These are phyloP conservation scores for Antonospora locustae DNA, from an alignment of 371 early-diverging fungal genomes.

Conservation along the genomic window DNA sequence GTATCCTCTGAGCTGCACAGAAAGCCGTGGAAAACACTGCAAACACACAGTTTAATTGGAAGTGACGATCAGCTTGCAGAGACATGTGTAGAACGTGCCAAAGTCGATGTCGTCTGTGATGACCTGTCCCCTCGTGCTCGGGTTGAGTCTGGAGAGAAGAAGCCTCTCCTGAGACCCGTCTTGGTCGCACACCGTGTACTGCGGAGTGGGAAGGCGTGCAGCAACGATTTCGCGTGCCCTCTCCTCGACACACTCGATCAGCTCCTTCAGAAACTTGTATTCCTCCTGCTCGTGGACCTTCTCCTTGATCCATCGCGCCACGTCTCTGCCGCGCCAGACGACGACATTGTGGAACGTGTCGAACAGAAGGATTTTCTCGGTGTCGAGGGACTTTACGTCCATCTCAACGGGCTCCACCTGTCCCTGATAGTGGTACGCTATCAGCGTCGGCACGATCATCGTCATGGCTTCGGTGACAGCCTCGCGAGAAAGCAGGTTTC, in stretches of 20 bases:
- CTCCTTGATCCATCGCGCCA: slow-evolving; percentile 76
- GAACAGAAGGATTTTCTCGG: slow-evolving; percentile 78
- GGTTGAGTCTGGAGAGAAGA: slow-evolving; percentile 89
- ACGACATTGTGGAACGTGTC: slow-evolving; percentile 94
- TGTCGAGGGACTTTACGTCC: slow-evolving; percentile 84
- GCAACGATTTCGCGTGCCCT: slow-evolving; percentile 75
- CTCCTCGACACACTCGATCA: slow-evolving; percentile 70
- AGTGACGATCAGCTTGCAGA: slow-evolving; percentile 51
- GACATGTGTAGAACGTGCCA: slow-evolving; percentile 51
- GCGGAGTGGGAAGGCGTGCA: slow-evolving; percentile 88
- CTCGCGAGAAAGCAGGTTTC: slow-evolving; percentile 53
- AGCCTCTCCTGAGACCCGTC: slow-evolving; percentile 95
- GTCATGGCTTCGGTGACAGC: slow-evolving; percentile 56
- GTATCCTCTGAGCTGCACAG: no score
- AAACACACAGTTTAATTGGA: no score
- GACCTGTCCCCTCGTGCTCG: slow-evolving; percentile 68
- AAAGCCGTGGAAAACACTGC: no score
- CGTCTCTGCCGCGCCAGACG: slow-evolving; percentile 77
- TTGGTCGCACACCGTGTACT: slow-evolving; percentile 88
- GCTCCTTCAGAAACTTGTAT: slow-evolving; percentile 77
- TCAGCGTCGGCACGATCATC: slow-evolving; percentile 95
- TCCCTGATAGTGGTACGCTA: slow-evolving; percentile 72
- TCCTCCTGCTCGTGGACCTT: slow-evolving; percentile 72
- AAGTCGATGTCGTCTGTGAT: slow-evolving; percentile 56
- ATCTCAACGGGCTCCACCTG: slow-evolving; percentile 80